Evolutionary conservation across 805 yeast species (phyloP).

Genomic region (Deakozyma indianensis): DNA sequence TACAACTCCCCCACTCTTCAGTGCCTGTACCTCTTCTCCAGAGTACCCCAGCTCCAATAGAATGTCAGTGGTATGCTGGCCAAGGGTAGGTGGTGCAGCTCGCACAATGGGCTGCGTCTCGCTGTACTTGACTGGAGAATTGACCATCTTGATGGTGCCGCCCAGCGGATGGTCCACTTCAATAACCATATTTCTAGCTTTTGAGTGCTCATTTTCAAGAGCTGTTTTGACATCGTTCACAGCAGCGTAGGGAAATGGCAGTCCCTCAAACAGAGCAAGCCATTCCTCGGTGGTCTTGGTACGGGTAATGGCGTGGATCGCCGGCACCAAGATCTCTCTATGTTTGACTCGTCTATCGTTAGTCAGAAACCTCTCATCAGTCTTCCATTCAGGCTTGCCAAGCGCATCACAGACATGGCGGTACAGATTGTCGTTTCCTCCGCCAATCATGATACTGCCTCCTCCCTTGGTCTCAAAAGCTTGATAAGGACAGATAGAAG

Average conservation of each 20-base stretch:
- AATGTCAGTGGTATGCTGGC: slow-evolving; percentile 24
- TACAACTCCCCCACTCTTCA: slow-evolving; percentile 15
- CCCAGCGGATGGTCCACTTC: slow-evolving; percentile 22
- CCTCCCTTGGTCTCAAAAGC: slow-evolving; percentile 24
- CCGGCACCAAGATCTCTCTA: slow-evolving; percentile 19
- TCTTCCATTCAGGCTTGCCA: slow-evolving; percentile 24
- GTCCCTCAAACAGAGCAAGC: slow-evolving; percentile 19
- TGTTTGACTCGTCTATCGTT: slow-evolving; percentile 25
- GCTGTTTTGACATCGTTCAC: slow-evolving; percentile 25
- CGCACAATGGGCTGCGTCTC: slow-evolving; percentile 21
- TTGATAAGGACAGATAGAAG: slow-evolving; percentile 28
- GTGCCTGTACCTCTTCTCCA: slow-evolving; percentile 12
- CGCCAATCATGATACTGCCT: slow-evolving; percentile 26
- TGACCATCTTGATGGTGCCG: slow-evolving; percentile 23
- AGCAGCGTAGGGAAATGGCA: slow-evolving; percentile 26
- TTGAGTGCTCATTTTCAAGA: slow-evolving; percentile 22
- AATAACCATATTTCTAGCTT: slow-evolving; percentile 24
- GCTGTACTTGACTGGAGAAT: slow-evolving; percentile 26
- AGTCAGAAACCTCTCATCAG: slow-evolving; percentile 19
- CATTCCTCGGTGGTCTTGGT: slow-evolving; percentile 23
- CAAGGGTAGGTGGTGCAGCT: slow-evolving; percentile 25
- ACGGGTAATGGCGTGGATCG: slow-evolving; percentile 17
- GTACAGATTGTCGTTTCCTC: slow-evolving; percentile 27
- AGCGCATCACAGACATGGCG: slow-evolving; percentile 20
- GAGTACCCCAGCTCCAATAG: slow-evolving; percentile 14